phyloP scores from a whole-genome alignment of 176 grass and related monocot genomes.

The Triticum urartu region DNA sequence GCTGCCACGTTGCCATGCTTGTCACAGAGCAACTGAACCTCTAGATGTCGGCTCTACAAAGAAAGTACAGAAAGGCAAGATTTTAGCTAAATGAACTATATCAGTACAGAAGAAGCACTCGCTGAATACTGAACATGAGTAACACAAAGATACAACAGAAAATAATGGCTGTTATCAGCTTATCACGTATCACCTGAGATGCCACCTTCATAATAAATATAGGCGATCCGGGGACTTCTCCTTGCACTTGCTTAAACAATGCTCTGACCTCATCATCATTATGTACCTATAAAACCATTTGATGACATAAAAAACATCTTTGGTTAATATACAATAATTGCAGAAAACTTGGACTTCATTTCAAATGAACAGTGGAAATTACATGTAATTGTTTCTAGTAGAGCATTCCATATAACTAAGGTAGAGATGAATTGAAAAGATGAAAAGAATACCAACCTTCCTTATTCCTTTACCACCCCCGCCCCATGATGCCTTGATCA shows the following conservation, averaged over 20 bases:
- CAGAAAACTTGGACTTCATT: background rate
- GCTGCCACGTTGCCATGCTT: conserved; percentile 97
- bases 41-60: conserved; percentile 89
- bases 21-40: conserved; percentile 96
- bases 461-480: conserved; percentile 99
- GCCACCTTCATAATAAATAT: conserved; percentile 99
- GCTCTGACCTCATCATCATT: conserved; percentile 97
- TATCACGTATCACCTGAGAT: conserved; percentile 73
- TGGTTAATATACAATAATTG: background rate
- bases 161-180: conserved; percentile 15
- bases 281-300: conserved; percentile 66
- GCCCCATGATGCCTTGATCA: conserved; percentile 99
- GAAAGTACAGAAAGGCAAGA: conserved; percentile 22
- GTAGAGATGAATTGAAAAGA: conserved; percentile 42
- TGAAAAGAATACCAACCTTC: conserved; percentile 67
- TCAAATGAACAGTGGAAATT: conserved; percentile 16
- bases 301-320: conserved; percentile 28
- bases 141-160: background rate
- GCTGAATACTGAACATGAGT: conserved; percentile 5
- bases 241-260: conserved; percentile 99
- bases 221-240: conserved; percentile 98
- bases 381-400: background rate
- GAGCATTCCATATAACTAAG: background rate
- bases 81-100: conserved; percentile 25
- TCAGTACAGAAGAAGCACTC: conserved; percentile 24